A percentile compares a stretch with the other conserved stretches of the same genome.
These are phyloP conservation scores for Ambrosiella beaveri DNA, from an alignment of 2,329 filamentous ascomycete genomes.

Conservation along the genomic window DNA sequence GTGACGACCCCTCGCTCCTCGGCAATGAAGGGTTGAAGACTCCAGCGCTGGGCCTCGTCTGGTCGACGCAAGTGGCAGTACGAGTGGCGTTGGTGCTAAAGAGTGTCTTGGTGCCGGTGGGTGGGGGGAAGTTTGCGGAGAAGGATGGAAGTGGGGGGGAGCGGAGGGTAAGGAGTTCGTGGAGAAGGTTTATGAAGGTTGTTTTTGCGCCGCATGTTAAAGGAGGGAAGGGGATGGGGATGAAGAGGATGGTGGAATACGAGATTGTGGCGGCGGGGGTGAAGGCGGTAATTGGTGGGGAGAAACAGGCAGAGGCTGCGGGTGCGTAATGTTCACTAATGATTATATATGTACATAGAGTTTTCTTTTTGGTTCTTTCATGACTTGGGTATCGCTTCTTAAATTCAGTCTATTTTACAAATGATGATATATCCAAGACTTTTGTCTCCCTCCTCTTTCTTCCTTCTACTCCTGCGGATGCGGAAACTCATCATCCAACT, in stretches of 20 bases:
- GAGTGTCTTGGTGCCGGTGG: conserved; percentile 30
- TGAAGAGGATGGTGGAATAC: conserved; percentile 44
- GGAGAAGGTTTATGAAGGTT: conserved; percentile 68
- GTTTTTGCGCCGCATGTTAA: conserved; percentile 70
- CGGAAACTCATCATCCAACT: conserved; percentile 88
- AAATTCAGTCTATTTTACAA: conserved; percentile 4
- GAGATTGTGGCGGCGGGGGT: conserved; percentile 55
- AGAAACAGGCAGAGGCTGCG: background rate
- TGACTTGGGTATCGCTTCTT: background rate
- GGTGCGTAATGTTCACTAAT: background rate
- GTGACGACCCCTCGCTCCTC: conserved; percentile 41
- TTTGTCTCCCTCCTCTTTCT: background rate
- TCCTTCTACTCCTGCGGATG: conserved; percentile 28
- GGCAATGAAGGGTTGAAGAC: conserved; percentile 44
- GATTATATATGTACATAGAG: background rate
- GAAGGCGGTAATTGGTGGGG: conserved; percentile 18
- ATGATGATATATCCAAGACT: background rate
- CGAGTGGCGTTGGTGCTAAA: conserved; percentile 67
- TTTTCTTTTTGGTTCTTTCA: background rate
- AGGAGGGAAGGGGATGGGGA: conserved; percentile 27
- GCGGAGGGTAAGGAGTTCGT: conserved; percentile 33
- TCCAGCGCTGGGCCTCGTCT: conserved; percentile 71
- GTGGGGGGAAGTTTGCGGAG: conserved; percentile 24
- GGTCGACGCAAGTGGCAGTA: conserved; percentile 75
- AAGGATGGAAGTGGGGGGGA: conserved; percentile 22